Evolutionary conservation across 1,139 yeast species (phyloP).

Genomic region (Taphrina sp.): DNA sequence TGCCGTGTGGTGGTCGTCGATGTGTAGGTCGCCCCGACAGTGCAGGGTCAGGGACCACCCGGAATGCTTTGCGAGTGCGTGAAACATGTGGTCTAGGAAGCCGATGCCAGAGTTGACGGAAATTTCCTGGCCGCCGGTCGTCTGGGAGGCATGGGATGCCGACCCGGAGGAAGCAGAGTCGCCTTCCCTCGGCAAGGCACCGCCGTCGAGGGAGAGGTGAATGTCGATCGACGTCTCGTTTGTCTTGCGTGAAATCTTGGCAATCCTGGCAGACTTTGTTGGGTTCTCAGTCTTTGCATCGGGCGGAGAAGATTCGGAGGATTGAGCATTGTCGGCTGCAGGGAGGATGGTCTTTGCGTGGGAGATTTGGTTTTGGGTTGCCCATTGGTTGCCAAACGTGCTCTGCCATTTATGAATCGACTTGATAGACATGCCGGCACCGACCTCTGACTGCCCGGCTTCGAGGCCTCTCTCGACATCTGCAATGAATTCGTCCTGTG

Average conservation of each 20-base stretch:
- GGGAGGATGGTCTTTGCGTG: background rate
- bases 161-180: slow-evolving; percentile 47
- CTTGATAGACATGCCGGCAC: slow-evolving; percentile 10
- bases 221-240: slow-evolving; percentile 93
- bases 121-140: slow-evolving; percentile 66
- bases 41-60: slow-evolving; percentile 93
- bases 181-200: slow-evolving; percentile 65
- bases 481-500: slow-evolving; percentile 13
- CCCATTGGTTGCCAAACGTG: slow-evolving; percentile 16
- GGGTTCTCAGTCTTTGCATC: background rate
- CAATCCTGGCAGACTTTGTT: background rate
- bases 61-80: slow-evolving; percentile 91
- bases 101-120: slow-evolving; percentile 89
- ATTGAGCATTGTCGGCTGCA: background rate
- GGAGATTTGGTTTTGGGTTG: background rate
- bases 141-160: slow-evolving; percentile 60
- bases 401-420: slow-evolving; percentile 6
- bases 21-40: slow-evolving; percentile 90
- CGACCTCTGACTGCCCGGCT: slow-evolving; percentile 16
- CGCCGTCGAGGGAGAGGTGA: slow-evolving; percentile 82
- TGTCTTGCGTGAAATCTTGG: slow-evolving; percentile 54
- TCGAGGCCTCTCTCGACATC: slow-evolving; percentile 16
- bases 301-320: background rate
- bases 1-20: slow-evolving; percentile 95
- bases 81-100: slow-evolving; percentile 94